phyloP scores from a whole-genome alignment of 75 land plant genomes.

The Ceratopteris richardii region DNA sequence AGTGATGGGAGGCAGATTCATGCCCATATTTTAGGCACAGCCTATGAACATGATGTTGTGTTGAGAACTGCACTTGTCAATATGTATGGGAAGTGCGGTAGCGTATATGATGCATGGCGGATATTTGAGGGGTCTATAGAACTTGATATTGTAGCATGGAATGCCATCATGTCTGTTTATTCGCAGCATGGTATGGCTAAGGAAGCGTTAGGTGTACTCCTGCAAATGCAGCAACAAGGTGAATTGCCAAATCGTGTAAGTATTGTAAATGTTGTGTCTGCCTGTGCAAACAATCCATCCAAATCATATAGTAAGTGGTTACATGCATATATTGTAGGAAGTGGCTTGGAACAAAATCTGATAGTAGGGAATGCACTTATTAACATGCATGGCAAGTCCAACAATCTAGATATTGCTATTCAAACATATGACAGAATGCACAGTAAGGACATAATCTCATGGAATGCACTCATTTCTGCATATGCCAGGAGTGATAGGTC shows the following conservation, averaged over 20 bases:
- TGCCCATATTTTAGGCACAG: slow-evolving; percentile 21
- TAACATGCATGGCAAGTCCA: slow-evolving; percentile 30
- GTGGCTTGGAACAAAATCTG: slow-evolving; percentile 23
- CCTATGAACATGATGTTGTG: slow-evolving; percentile 21
- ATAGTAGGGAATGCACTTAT: slow-evolving; percentile 36
- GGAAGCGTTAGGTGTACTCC: slow-evolving; percentile 24
- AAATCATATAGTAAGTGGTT: slow-evolving; percentile 25
- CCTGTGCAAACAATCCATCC: slow-evolving; percentile 29
- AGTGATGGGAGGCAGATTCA: slow-evolving; percentile 39
- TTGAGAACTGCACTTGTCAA: slow-evolving; percentile 37
- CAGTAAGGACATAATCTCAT: slow-evolving; percentile 4
- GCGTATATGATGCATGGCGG: slow-evolving; percentile 17
- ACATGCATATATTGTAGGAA: slow-evolving; percentile 31
- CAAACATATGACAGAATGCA: slow-evolving; percentile 23
- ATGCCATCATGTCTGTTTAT: slow-evolving; percentile 34
- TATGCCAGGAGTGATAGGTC: slow-evolving; percentile 3
- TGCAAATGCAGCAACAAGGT: slow-evolving; percentile 22
- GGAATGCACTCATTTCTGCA: slow-evolving; percentile 28
- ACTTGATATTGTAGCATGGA: slow-evolving; percentile 52
- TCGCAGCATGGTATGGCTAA: slow-evolving; percentile 25
- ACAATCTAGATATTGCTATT: slow-evolving; percentile 16
- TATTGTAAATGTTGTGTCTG: slow-evolving; percentile 28
- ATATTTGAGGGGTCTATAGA: slow-evolving; percentile 23
- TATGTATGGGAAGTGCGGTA: slow-evolving; percentile 63
- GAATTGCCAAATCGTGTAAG: slow-evolving; percentile 40